phyloP scores from a whole-genome alignment of 192 early-diverging fungal species.

The Backusella westeae region DNA sequence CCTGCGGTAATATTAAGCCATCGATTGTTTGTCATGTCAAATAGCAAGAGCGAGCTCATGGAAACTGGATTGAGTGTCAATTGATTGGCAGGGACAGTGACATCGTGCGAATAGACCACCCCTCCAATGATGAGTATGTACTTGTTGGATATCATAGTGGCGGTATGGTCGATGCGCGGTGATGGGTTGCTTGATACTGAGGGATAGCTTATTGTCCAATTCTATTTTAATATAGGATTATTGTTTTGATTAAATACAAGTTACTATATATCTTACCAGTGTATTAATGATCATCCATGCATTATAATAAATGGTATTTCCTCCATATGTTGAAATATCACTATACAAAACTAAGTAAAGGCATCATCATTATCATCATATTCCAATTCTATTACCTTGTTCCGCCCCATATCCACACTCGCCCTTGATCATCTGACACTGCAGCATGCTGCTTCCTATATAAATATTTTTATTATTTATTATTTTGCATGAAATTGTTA shows the following conservation, averaged over 20 bases:
- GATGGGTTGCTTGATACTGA: conserved; percentile 4
- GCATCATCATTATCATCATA: too few relatives aligned
- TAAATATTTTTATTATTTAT: background rate
- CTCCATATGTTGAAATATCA: conserved; percentile 15
- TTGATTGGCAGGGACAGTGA: conserved; percentile 25
- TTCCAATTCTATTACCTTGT: background rate
- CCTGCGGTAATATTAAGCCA: conserved; percentile 33
- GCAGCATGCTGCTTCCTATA: conserved; percentile 27
- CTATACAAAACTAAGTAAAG: background rate
- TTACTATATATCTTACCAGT: background rate
- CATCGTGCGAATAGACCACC: conserved; percentile 27
- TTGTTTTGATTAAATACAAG: background rate
- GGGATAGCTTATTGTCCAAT: conserved; percentile 25
- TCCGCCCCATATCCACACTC: conserved; percentile 34
- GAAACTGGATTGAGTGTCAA: conserved; percentile 24
- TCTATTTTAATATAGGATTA: background rate
- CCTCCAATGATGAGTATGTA: conserved; percentile 29
- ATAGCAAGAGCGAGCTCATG: conserved; percentile 24
- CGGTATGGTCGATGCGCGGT: conserved; percentile 31
- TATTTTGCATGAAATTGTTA: background rate
- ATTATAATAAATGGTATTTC: conserved; percentile 16
- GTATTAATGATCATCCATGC: conserved; percentile 22
- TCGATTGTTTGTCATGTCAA: conserved; percentile 14
- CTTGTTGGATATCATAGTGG: conserved; percentile 24
- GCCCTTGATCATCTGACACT: conserved; percentile 26